Conservation (phyloP, 345 rosid genomes). For the Combretum micranthum region DNA sequence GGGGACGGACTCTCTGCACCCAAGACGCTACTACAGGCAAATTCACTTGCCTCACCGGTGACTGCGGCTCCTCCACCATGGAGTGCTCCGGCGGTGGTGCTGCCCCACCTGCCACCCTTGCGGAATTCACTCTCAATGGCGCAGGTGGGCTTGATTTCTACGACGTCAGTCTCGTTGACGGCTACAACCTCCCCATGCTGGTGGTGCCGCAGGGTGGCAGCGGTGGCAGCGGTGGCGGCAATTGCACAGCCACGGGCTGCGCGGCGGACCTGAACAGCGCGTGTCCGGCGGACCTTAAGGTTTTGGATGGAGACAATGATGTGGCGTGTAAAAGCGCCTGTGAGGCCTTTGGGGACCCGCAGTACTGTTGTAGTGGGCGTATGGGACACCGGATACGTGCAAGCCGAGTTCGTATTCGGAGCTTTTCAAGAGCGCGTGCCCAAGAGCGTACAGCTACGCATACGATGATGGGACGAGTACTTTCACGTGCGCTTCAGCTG, state of each 20-base stretch:
- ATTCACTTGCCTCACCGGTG: slow-evolving; percentile 56
- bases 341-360: slow-evolving; percentile 39
- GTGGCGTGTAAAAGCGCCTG: slow-evolving; percentile 73
- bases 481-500: slow-evolving; percentile 43
- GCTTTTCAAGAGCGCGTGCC: slow-evolving; percentile 53
- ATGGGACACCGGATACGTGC: slow-evolving; percentile 46
- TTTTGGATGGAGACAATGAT: slow-evolving; percentile 16
- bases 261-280: slow-evolving; percentile 39
- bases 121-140: slow-evolving; percentile 50
- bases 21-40: slow-evolving; percentile 43
- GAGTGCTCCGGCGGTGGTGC: slow-evolving; percentile 54
- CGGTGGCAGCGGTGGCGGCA: slow-evolving; percentile 11
- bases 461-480: slow-evolving; percentile 60
- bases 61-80: slow-evolving; percentile 39
- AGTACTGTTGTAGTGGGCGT: slow-evolving; percentile 62
- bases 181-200: slow-evolving; percentile 58
- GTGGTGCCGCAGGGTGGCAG: slow-evolving; percentile 40
- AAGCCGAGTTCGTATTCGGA: slow-evolving; percentile 39
- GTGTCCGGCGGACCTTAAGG: slow-evolving; percentile 50
- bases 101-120: slow-evolving; percentile 51
- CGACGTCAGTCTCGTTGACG: slow-evolving; percentile 69
- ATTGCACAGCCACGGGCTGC: slow-evolving; percentile 48
- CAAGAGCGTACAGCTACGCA: slow-evolving; percentile 59
- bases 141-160: slow-evolving; percentile 46
- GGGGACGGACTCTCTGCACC: slow-evolving; percentile 63